These are phyloP conservation scores for Nicotiana rustica DNA, from an alignment of 305 asterid species.

Conservation along the genomic window DNA sequence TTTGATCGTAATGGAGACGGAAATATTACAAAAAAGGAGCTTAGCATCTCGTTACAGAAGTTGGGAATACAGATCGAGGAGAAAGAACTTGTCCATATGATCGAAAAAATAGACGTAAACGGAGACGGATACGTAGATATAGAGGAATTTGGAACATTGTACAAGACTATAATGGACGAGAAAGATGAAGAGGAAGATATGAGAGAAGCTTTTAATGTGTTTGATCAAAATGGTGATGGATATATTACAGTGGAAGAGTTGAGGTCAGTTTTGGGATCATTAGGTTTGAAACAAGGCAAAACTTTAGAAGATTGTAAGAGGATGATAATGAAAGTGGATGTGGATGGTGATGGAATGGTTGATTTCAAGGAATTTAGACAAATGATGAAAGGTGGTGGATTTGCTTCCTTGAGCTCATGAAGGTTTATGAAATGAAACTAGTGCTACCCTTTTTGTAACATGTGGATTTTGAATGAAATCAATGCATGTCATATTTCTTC, in stretches of 20 bases:
- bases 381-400: constrained; percentile 81
- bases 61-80: constrained; percentile 61
- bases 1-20: constrained; percentile 70
- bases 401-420: constrained; percentile 31
- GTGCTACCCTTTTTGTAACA: background rate
- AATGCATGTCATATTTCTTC: background rate
- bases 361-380: constrained; percentile 61
- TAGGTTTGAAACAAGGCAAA: constrained; percentile 68
- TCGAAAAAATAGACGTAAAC: constrained; percentile 62
- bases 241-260: constrained; percentile 71
- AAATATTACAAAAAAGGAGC: constrained; percentile 56
- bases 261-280: constrained; percentile 59
- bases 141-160: constrained; percentile 61
- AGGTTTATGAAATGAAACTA: background rate
- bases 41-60: constrained; percentile 57
- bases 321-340: constrained; percentile 67
- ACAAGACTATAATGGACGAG: constrained; percentile 54
- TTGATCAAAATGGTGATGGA: constrained; percentile 73
- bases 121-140: constrained; percentile 64
- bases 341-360: constrained; percentile 74
- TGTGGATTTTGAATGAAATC: constrained; percentile 6
- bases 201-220: constrained; percentile 69
- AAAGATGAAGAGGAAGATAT: constrained; percentile 65
- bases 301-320: constrained; percentile 61
- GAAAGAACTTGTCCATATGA: constrained; percentile 58